Evolutionary conservation across 176 grass and related monocot species (phyloP).

Genomic region (Oryza coarctata): DNA sequence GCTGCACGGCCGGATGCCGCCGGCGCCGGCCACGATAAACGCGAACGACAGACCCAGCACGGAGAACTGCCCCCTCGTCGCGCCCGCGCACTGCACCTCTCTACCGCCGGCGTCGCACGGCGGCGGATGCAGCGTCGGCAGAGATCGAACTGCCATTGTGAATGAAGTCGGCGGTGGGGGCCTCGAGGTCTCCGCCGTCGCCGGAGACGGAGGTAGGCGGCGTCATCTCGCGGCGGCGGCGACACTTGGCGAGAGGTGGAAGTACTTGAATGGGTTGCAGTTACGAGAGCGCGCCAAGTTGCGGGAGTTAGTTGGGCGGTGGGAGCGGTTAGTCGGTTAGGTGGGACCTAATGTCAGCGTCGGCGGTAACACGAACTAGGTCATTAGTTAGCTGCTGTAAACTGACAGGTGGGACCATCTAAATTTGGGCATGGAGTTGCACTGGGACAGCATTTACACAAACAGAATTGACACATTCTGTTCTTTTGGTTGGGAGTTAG

Average conservation of each 20-base stretch:
- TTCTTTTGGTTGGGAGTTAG: not conserved
- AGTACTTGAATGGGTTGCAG: not conserved
- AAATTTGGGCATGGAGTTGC: not conserved
- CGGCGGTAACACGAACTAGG: not conserved
- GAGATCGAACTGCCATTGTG: not conserved
- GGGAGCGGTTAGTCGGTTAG: not conserved
- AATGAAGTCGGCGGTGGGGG: not conserved
- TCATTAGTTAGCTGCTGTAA: not conserved
- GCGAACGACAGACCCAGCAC: constrained; percentile 48
- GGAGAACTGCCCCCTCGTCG: constrained; percentile 28
- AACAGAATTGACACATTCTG: not conserved
- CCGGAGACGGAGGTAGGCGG: not conserved
- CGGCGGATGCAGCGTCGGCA: constrained; percentile 48
- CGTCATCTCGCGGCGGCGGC: not conserved
- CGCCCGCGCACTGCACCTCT: constrained; percentile 17
- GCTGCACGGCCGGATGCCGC: constrained; percentile 82
- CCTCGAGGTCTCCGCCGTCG: not conserved
- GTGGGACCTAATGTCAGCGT: not conserved
- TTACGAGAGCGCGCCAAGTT: not conserved
- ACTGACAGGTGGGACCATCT: constrained; percentile 13
- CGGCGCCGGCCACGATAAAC: constrained; percentile 61
- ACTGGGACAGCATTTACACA: too few species aligned
- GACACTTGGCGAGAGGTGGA: not conserved
- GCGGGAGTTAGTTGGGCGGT: too few species aligned
- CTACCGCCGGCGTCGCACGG: not conserved